Conservation (phyloP, 768 basidiomycete genomes). For the Lactifluus volemus region DNA sequence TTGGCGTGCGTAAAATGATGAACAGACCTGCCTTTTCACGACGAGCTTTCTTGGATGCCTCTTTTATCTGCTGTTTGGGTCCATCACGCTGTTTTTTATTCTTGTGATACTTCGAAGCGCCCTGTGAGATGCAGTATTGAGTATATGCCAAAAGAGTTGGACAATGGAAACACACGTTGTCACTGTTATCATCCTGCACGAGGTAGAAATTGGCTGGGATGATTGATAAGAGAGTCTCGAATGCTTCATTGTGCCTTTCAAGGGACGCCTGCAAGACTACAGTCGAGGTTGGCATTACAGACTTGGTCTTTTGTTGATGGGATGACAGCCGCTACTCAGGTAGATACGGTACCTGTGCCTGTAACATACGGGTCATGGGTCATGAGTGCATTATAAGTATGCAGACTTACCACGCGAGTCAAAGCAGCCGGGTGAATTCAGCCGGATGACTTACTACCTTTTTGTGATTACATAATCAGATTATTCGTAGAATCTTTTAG, state of each 20-base stretch:
- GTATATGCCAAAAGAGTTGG: not conserved
- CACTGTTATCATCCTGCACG: constrained; percentile 53
- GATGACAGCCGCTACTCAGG: no score
- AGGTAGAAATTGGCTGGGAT: constrained; percentile 91
- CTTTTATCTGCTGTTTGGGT: constrained; percentile 82
- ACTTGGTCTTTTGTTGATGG: not conserved
- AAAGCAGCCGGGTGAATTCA: not conserved
- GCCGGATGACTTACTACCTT: not conserved
- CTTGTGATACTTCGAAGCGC: constrained; percentile 68
- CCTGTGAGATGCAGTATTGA: constrained; percentile 25
- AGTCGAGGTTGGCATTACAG: constrained; percentile 13
- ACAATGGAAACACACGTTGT: constrained; percentile 40
- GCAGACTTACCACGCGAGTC: not conserved
- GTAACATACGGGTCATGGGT: no score
- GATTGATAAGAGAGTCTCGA: constrained; percentile 72
- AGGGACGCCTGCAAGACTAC: constrained; percentile 48
- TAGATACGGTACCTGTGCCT: no score
- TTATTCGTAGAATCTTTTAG: not conserved
- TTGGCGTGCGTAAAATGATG: not conserved
- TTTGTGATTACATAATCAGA: constrained; percentile 19
- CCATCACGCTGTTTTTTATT: constrained; percentile 73
- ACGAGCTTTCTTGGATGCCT: constrained; percentile 82
- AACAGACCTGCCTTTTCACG: constrained; percentile 59
- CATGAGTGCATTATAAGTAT: not conserved
- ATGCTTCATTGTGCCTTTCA: constrained; percentile 77